Base-by-base conservation (phyloP, 2,329 filamentous ascomycete species). In the Cercospora sesami region DNA sequence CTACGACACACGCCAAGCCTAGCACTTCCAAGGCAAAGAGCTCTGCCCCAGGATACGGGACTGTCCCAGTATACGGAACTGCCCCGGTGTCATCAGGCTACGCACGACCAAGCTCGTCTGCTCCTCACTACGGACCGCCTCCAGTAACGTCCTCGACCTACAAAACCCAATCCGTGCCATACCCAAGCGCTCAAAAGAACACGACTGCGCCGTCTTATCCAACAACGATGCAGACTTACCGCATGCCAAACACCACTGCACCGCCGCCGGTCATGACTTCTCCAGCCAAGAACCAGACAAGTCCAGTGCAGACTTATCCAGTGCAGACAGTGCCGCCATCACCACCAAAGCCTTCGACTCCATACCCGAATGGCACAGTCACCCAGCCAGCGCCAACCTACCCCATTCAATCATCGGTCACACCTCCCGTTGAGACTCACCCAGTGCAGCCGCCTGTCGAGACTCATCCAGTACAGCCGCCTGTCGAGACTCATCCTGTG, bases 311-410 rank as follows among this genome's bases (percentile, higher is more conserved):
- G n/a, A 65, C 63, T 36, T 26, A 53, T 26, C 23, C 31, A 16
- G 48, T 31, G 57, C 18, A 48, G 30, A 48, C 31, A 6, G 28
- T 60, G 31, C 65, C 39, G 14, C 16, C 36, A 21, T 30, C 60
- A 55, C 63, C 33, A n/a, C 63, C 63, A 39, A 23, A 28, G 12
- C 57, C 45, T 18, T 51, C 64, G 18, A 39, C 26, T 39, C 53
- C 55, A 39, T 64, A 31, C 63, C 55, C 63, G 23, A 36, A 31
- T n/a, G 36, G n/a, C 28, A 59, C 63, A 31, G 31, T 57, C 7
- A 60, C 23, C 18, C 33, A 51, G 36, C 63, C 63, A 12, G 60
- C 60, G 18, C 63, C 63, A 16, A 51, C 53, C 16, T 66, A 64
- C 45, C 53, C 63, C 33, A 33, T 31, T 36, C 53, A 51, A 18